Conservation (phyloP, 2,329 filamentous ascomycete species). For the Epichloe brachyelytri region DNA sequence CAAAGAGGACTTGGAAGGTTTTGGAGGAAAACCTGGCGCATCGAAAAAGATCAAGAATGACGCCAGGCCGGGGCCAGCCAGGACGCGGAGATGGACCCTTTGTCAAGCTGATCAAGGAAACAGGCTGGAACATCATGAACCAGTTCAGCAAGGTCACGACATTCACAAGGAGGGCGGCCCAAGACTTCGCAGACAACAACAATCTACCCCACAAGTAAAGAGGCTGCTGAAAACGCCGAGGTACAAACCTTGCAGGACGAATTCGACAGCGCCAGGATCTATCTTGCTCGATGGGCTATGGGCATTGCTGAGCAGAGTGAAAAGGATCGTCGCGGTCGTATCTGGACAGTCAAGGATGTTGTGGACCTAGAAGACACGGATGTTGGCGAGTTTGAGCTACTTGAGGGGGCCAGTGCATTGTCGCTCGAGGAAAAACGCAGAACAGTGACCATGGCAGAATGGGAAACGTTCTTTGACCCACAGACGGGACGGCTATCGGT, state of each 20-base stretch:
- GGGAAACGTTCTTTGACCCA: constrained; percentile 79
- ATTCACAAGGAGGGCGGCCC: constrained; percentile 82
- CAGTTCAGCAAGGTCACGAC: constrained; percentile 96
- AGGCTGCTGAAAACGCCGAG: constrained; percentile 81
- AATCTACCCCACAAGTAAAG: constrained; percentile 81
- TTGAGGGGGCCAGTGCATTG: constrained; percentile 66
- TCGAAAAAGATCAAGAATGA: constrained; percentile 17
- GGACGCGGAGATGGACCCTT: constrained; percentile 82
- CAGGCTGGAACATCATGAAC: constrained; percentile 91
- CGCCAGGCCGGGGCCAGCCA: constrained; percentile 27
- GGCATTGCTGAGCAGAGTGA: constrained; percentile 96
- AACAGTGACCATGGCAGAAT: constrained; percentile 69
- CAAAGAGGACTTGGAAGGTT: constrained; percentile 70
- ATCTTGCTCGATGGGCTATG: constrained; percentile 96
- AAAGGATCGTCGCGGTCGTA: constrained; percentile 67
- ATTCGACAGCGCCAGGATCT: constrained; percentile 90
- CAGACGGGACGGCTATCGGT: constrained; percentile 61
- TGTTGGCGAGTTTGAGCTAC: constrained; percentile 88
- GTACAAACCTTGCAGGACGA: constrained; percentile 93
- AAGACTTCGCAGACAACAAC: constrained; percentile 83
- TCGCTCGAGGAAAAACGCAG: constrained; percentile 66
- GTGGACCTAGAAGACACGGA: constrained; percentile 89
- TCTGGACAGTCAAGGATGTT: constrained; percentile 89
- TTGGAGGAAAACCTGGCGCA: constrained; percentile 50
- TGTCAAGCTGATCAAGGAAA: constrained; percentile 86